Conservation (phyloP, 352 stramenopile genomes). For the Globisporangium viniferum region DNA sequence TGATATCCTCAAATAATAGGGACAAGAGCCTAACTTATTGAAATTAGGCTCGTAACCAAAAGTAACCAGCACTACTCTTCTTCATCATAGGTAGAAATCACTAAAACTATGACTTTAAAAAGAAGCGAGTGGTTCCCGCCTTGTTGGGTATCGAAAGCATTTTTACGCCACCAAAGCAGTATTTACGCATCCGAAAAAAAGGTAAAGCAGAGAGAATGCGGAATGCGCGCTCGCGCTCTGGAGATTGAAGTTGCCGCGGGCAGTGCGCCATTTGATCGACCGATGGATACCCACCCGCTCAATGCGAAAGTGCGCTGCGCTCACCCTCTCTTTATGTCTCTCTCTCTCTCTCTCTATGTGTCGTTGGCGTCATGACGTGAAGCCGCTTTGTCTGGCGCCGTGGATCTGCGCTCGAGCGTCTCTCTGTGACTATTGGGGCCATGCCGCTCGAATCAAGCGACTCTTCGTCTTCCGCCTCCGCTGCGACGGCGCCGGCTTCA, state of each 20-base stretch:
- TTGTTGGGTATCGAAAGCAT: not conserved
- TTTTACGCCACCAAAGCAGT: slow-evolving; percentile 11
- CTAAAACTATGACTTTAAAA: too few species aligned
- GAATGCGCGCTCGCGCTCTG: not conserved
- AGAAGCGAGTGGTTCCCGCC: too few species aligned
- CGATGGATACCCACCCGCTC: not conserved
- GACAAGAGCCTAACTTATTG: too few species aligned
- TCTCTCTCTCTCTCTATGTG: not conserved
- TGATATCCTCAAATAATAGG: too few species aligned
- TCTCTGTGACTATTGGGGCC: not conserved
- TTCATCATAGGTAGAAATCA: too few species aligned
- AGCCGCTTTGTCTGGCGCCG: not conserved
- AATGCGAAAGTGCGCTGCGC: not conserved
- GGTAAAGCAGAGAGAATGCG: not conserved
- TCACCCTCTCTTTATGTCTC: not conserved
- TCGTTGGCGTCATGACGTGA: not conserved
- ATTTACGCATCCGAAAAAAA: slow-evolving; percentile 7
- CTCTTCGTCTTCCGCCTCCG: not conserved
- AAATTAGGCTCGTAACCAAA: too few species aligned
- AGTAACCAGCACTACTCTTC: too few species aligned
- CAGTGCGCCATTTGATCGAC: not conserved
- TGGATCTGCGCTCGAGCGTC: not conserved
- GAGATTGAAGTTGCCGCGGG: not conserved
- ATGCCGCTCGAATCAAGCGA: not conserved
- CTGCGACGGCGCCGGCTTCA: not conserved